Base-by-base conservation (phyloP, 345 rosid genomes). In the Dovyalis caffra region DNA sequence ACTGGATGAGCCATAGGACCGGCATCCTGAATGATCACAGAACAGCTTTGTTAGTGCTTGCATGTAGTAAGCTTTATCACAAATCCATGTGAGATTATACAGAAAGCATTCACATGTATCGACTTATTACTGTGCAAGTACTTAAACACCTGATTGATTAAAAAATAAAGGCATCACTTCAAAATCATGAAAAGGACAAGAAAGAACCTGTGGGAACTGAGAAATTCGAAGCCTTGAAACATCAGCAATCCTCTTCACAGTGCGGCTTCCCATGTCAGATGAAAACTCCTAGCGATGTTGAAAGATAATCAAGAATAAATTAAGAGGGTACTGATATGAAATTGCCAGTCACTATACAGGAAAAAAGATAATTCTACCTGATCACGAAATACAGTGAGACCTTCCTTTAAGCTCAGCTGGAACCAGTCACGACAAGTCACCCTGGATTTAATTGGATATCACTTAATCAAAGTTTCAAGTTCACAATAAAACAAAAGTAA, bases 1-100 rank as follows among this genome's bases (percentile, higher is more conserved):
- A 95, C 98, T 76, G 99, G 99, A 84, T 95, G 98, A 77, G 99
- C 98, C 98, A 95, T 95, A 29, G 99, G 99, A 86, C 99, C 97
- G 75, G 92, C 90, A 91, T 95, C 99, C 99, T 93, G 79, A 58
- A 74, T 68, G 63, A 62, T 72, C 20, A 33, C 61, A 78, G 58
- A 72, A 43, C 57, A 72, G 3, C 51, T 11, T 21, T 33, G 21
- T 28, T 33, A 76, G 51, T 75, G 45, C 68, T 31, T 38, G 28
- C 32, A 58, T 8, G 34, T n/a, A 33, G 25, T 10, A 26, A 9
- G 15, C 4, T 26, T 8, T 28, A 53, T 2, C 58, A 23, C 12
- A n/a, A 38, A 38, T 69, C 25, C 35, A 40, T 25, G 26, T 18
- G 0, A 29, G 62, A 56, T 68, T 61, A 43, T 14, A 40, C 11